A percentile compares a stretch with the other conserved stretches of the same genome.
These are phyloP conservation scores for Wickerhamomyces rabaulensis DNA, from an alignment of 805 yeast genomes.

Conservation along the genomic window DNA sequence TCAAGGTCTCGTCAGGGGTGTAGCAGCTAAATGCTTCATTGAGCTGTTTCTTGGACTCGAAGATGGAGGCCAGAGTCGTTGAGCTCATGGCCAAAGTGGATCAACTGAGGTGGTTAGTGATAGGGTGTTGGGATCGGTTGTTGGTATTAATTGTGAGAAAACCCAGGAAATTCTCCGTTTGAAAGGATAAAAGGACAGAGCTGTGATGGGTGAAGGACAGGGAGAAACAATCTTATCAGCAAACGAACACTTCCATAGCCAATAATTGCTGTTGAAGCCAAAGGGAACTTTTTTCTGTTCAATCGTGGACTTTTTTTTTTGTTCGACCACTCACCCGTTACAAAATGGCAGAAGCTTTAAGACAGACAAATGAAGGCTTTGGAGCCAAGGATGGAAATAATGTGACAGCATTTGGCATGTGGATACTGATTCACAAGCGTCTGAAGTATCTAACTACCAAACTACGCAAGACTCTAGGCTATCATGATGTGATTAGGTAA, in stretches of 20 bases:
- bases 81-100: background rate
- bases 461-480: no score
- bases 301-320: background rate
- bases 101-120: no score
- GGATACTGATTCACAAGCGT: no score
- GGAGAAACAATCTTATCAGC: background rate
- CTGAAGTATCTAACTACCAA: no score
- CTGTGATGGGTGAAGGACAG: background rate
- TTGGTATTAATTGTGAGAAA: background rate
- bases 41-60: slow-evolving; percentile 11
- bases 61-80: background rate
- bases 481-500: no score
- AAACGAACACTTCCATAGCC: background rate
- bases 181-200: background rate
- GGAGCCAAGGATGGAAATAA: no score
- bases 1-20: slow-evolving; percentile 18
- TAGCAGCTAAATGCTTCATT: slow-evolving; percentile 4
- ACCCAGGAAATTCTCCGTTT: background rate
- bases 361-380: no score
- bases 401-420: no score
- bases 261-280: background rate
- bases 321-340: background rate
- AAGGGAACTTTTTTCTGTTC: background rate
- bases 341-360: background rate
- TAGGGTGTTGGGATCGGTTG: background rate